Conservation (phyloP, 2,329 filamentous ascomycete genomes). For the Stachybotrys elegans region DNA sequence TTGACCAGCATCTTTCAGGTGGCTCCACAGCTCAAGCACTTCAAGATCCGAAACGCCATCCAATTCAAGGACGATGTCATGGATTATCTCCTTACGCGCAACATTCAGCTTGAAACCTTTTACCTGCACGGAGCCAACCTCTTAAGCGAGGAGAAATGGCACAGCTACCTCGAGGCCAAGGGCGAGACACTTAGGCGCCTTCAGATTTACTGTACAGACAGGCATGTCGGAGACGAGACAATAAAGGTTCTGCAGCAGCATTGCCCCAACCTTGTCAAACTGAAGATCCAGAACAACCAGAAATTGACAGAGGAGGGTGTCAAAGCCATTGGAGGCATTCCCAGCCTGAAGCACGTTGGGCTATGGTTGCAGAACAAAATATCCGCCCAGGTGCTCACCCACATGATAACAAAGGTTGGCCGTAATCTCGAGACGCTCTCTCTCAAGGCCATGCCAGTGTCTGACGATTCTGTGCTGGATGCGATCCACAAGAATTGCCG, state of each 20-base stretch:
- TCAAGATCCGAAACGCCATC: slow-evolving; percentile 79
- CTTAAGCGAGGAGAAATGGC: slow-evolving; percentile 72
- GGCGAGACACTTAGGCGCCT: slow-evolving; percentile 62
- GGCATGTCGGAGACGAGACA: slow-evolving; percentile 69
- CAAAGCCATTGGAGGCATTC: slow-evolving; percentile 55
- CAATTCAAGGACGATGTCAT: slow-evolving; percentile 85
- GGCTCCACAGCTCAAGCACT: slow-evolving; percentile 60
- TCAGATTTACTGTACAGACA: slow-evolving; percentile 80
- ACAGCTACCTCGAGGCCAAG: slow-evolving; percentile 59
- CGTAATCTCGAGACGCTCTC: slow-evolving; percentile 69
- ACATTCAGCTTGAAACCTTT: slow-evolving; percentile 63
- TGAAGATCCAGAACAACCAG: slow-evolving; percentile 82
- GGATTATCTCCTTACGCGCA: slow-evolving; percentile 71
- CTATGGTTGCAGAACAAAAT: slow-evolving; percentile 60
- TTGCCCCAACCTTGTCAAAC: slow-evolving; percentile 64
- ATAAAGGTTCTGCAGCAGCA: slow-evolving; percentile 55
- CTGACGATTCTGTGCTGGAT: slow-evolving; percentile 65
- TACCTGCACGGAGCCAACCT: slow-evolving; percentile 83
- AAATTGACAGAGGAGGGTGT: slow-evolving; percentile 64
- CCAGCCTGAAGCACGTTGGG: slow-evolving; percentile 67
- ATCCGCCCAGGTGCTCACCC: slow-evolving; percentile 50
- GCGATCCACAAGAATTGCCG: slow-evolving; percentile 67
- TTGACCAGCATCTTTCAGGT: slow-evolving; percentile 76
- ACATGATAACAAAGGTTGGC: slow-evolving; percentile 60
- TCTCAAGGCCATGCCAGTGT: slow-evolving; percentile 60